Evolutionary conservation across 768 basidiomycete species (phyloP), one percentile per base, ranked within the genome.

Genomic region (Macrolepiota albuminosa): DNA sequence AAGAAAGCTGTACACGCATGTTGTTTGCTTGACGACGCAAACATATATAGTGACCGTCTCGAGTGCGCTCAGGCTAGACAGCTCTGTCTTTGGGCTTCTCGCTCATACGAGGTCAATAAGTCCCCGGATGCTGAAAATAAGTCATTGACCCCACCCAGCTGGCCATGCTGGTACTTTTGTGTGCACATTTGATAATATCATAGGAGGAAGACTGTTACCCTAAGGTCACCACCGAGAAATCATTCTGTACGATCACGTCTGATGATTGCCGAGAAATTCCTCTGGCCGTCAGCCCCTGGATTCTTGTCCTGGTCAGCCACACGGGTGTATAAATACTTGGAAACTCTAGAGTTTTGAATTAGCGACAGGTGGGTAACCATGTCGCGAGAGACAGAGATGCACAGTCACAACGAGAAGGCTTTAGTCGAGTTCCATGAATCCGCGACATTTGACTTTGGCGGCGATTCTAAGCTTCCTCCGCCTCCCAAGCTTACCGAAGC

Each of bases 401-500:
- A 51, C n/a, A 55, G 26, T 33, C 48, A 60, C 34, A 39, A 65
- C 11, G 68, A 70, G 57, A 71, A 70, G 47, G 58, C 48, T 6
- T 37, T 50, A 14, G 13, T 49, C 21, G 60, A 64, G 8, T 49
- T 56, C 37, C 29, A 43, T 10, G 57, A 58, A 18, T 70, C 69
- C 7, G 63, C 63, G 9, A 68, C 62, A 21, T 18, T 71, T 33
- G 76, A 78, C 57, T 81, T 80, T 61, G 81, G 76, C 13, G 79
- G 78, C 26, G 80, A 82, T 34, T 72, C 74, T 3, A 67, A 64
- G 2, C 76, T 81, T 6, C 81, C 78, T 18, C 76, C 77, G 0
- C 80, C 81, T 2, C 80, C 80, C 3, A 63, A 57, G 1, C 69
- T 84, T 26, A 81, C 81, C 1, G 68, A 68, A 9, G 80, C 78